Conservation (phyloP, 1,139 yeast species). For the Candida frijolesensis region DNA sequence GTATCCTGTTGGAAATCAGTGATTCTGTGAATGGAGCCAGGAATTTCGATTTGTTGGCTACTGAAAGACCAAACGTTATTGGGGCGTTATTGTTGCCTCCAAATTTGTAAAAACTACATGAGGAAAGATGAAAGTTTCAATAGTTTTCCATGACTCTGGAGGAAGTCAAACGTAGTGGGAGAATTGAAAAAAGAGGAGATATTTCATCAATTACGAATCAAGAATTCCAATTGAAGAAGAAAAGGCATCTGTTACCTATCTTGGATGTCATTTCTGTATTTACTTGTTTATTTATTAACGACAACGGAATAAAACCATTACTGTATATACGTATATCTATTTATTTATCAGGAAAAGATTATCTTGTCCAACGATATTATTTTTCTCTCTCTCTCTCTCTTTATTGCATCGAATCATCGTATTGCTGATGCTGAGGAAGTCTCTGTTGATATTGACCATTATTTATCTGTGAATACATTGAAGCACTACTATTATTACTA, state of each 20-base stretch:
- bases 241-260: too few relatives aligned
- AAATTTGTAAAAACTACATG: too few relatives aligned
- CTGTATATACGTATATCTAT: not conserved
- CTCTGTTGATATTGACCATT: not conserved
- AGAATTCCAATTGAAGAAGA: too few relatives aligned
- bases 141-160: too few relatives aligned
- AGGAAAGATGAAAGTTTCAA: too few relatives aligned
- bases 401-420: conserved; percentile 9
- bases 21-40: conserved; percentile 71
- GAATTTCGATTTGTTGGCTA: conserved; percentile 72
- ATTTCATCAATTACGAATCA: too few relatives aligned
- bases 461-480: not conserved
- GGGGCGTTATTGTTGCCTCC: conserved; percentile 77
- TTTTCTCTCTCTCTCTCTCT: too few relatives aligned
- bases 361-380: not conserved
- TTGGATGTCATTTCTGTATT: not conserved
- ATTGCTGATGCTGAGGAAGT: not conserved
- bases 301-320: not conserved
- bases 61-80: conserved; percentile 73
- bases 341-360: not conserved
- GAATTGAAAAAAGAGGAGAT: too few relatives aligned
- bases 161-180: too few relatives aligned
- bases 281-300: not conserved
- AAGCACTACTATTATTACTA: not conserved
- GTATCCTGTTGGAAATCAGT: conserved; percentile 69